Base-by-base conservation (phyloP, 805 yeast genomes). In the Sugiyamaella marilandica region DNA sequence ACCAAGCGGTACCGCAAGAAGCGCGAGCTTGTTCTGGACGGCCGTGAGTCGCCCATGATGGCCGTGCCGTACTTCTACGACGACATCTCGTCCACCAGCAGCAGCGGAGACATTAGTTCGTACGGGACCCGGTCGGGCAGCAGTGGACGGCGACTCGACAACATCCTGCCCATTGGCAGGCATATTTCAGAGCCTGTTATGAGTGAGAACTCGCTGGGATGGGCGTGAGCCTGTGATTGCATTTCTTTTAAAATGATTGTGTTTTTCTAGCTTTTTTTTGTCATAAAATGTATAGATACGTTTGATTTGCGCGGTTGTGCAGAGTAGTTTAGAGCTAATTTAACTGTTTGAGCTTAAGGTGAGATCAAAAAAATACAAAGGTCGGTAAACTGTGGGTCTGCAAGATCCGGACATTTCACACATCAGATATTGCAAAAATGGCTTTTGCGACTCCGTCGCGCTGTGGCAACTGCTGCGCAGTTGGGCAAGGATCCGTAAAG, bases 1-100 rank as follows among this genome's bases (percentile, higher is more conserved):
- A 78, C 79, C 64, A 76, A 78, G 64, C 71, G 73, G 58, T 80
- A 73, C 68, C 76, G 63, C 31, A 54, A 55, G 59, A 60, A 55
- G 60, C 54, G 56, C 51, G 51, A 52, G 41, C 41, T 51, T 37
- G 55, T 34, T 37, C 51, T 55, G 54, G 59, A 39, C 13, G 57
- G 60, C 24, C 49, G 53, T 2, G 39, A 44, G n/a, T 31, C 33
- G 37, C 54, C 51, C 10, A 44, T 37, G 36, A 21, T 43, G 34
- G 48, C 47, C 10, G 54, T 54, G 51, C 51, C 59, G 11, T 53
- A 55, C 43, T 54, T 50, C 41, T 55, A 48, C 32, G 52, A 58
- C 49, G 61, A 57, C 47, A 66, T 59, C 51, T 56, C 60, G 16
- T 53, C 57, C 45, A 49, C 55, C 10, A 51, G 58, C 34, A 51